Evolutionary conservation across 2,329 filamentous ascomycete species (phyloP), one percentile per base, ranked within the genome.

Genomic region (Thermothelomyces thermophilus): DNA sequence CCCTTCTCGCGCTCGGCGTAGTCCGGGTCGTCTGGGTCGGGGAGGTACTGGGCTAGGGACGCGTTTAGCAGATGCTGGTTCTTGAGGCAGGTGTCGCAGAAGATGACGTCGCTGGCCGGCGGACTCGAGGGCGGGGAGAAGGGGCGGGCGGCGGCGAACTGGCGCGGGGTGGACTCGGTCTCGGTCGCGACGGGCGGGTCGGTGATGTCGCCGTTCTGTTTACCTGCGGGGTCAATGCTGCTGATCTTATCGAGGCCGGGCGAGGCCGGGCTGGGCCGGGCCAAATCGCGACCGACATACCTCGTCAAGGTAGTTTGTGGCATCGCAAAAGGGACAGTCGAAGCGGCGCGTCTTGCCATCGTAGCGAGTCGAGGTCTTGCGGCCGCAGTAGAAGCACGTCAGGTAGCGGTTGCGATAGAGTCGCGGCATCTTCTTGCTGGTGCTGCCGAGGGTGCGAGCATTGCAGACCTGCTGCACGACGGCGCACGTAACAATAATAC

Each of bases 231-330:
- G 33, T 35, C 13, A 35, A 35, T 11, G 13, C 33, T 5, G 5
- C 41, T 14, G 41, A 6, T n/a, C 3, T 13, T n/a, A n/a, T n/a
- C n/a, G n/a, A n/a, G n/a, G n/a, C n/a, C n/a, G n/a, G n/a, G n/a
- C n/a, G n/a, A n/a, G n/a, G n/a, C n/a, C n/a, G n/a, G n/a, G n/a
- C n/a, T n/a, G n/a, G n/a, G n/a, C n/a, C n/a, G n/a, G n/a, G n/a
- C n/a, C n/a, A n/a, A n/a, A n/a, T n/a, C n/a, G 20, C 6, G 7
- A 20, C 6, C n/a, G 48, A 52, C 73, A 52, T 70, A 93, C 90
- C 72, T 91, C 77, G 65, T 98, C 93, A 28, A 96, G 74, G 70
- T 88, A 87, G 68, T 97, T 98, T 52, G 84, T 82, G 16, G 90
- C 87, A 61, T 93, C 87, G 73, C 93, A 98, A 54, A 78, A 73